Evolutionary conservation across 2,329 filamentous ascomycete genomes (phyloP).

Genomic region (Neofusicoccum umdonicola): DNA sequence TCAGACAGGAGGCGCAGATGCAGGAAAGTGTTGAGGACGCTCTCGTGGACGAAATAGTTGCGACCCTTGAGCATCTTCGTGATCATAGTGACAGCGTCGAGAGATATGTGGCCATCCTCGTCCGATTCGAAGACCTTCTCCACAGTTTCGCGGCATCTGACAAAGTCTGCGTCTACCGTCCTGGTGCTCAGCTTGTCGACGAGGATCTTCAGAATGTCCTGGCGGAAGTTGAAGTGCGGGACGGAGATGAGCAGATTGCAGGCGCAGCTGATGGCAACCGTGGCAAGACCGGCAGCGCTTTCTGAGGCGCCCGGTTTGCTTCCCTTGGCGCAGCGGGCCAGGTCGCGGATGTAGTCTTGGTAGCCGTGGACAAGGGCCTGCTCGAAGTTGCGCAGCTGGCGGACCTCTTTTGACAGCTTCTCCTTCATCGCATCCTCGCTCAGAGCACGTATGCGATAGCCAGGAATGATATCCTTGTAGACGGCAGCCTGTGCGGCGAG

Average conservation of each 20-base stretch:
- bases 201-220: constrained; percentile 81
- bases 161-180: constrained; percentile 69
- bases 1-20: constrained; percentile 85
- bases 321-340: constrained; percentile 65
- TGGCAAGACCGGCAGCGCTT: constrained; percentile 54
- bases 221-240: constrained; percentile 95
- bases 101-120: constrained; percentile 81
- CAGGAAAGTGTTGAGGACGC: constrained; percentile 84
- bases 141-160: constrained; percentile 73
- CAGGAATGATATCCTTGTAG: constrained; percentile 94
- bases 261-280: constrained; percentile 79
- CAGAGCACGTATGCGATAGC: constrained; percentile 86
- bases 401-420: constrained; percentile 90
- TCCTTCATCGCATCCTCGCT: constrained; percentile 70
- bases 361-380: constrained; percentile 84
- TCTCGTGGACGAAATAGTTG: constrained; percentile 80
- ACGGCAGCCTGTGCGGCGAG: constrained; percentile 84
- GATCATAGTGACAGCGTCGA: constrained; percentile 81
- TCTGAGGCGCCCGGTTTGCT: constrained; percentile 42
- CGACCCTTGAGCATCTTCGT: constrained; percentile 94
- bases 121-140: constrained; percentile 82
- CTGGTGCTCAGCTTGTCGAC: constrained; percentile 77
- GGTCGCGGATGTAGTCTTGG: constrained; percentile 75
- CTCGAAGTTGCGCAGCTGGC: constrained; percentile 78
- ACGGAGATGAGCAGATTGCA: constrained; percentile 78